Evolutionary conservation across 768 basidiomycete species (phyloP).

Genomic region (Hebeloma cylindrosporum): DNA sequence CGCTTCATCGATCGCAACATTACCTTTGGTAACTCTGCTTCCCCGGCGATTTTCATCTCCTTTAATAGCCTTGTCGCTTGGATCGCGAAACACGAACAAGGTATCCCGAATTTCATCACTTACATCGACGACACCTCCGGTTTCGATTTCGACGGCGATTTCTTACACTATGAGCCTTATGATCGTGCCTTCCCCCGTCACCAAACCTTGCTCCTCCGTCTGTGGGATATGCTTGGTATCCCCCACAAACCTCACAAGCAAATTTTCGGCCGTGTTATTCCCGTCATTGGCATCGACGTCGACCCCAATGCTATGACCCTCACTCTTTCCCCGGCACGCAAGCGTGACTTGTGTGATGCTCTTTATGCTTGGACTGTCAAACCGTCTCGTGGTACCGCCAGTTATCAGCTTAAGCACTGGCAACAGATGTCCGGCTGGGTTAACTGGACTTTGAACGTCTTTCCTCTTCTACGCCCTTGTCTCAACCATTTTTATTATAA

Average conservation of each 20-base stretch:
- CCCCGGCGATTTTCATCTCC: conserved; percentile 24
- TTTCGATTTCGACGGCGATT: conserved; percentile 16
- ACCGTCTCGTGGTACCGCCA: background rate
- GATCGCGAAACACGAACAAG: conserved; percentile 29
- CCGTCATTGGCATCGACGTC: conserved; percentile 40
- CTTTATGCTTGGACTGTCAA: background rate
- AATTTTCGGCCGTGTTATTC: conserved; percentile 26
- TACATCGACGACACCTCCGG: conserved; percentile 38
- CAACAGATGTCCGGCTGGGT: conserved; percentile 33
- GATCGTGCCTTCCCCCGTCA: conserved; percentile 19
- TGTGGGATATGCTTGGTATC: conserved; percentile 41
- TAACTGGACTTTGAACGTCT: conserved; percentile 43
- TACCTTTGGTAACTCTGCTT: conserved; percentile 24
- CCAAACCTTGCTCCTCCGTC: conserved; percentile 33
- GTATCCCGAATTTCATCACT: conserved; percentile 20
- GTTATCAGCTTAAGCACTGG: conserved; percentile 15
- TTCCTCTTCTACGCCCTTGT: conserved; percentile 33
- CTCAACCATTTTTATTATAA: conserved; percentile 36
- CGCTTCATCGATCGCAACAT: conserved; percentile 24
- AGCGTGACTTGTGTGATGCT: conserved; percentile 5
- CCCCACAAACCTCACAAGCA: conserved; percentile 44
- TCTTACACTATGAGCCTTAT: conserved; percentile 32
- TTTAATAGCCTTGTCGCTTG: conserved; percentile 35
- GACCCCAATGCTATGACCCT: conserved; percentile 32
- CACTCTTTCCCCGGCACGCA: conserved; percentile 18